Evolutionary conservation across 2,329 filamentous ascomycete genomes (phyloP).

Genomic region (Pestalotiopsis sp.): DNA sequence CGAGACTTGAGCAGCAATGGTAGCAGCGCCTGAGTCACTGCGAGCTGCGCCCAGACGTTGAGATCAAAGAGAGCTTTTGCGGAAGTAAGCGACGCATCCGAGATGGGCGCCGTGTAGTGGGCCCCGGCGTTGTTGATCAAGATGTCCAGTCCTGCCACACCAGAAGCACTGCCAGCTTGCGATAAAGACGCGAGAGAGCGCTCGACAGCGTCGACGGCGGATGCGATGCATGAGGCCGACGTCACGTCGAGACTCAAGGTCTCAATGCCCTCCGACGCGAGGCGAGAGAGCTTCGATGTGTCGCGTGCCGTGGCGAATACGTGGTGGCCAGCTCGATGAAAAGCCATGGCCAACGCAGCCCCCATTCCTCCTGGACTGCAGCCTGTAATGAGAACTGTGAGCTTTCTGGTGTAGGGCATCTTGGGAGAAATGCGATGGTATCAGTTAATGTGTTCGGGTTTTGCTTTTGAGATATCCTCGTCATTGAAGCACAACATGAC

Average conservation of each 20-base stretch:
- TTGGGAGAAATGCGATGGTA: neutral
- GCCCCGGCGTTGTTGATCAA: constrained; percentile 9
- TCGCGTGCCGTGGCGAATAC: constrained; percentile 13
- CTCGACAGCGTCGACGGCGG: neutral
- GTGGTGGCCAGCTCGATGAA: constrained; percentile 12
- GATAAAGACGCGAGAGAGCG: neutral
- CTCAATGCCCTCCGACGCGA: constrained; percentile 5
- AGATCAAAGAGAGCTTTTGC: constrained; percentile 7
- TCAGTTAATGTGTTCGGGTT: neutral
- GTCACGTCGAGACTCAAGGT: constrained; percentile 4
- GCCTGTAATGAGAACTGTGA: constrained; percentile 12
- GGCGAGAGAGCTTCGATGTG: constrained; percentile 3
- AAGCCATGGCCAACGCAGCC: constrained; percentile 8
- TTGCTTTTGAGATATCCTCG: too few species aligned
- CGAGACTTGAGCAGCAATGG: constrained; percentile 2
- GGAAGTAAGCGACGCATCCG: neutral
- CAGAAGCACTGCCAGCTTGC: neutral
- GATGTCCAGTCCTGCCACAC: neutral
- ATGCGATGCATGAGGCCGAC: constrained; percentile 4
- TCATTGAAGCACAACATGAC: too few species aligned
- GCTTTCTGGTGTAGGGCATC: neutral
- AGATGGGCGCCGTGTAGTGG: constrained; percentile 2
- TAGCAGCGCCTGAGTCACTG: constrained; percentile 2
- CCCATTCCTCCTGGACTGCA: constrained; percentile 13
- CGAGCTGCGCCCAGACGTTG: constrained; percentile 8